A percentile compares a stretch with the other conserved stretches of the same genome.
Conservation (phyloP, 495 filamentous ascomycete species). For the Annulohypoxylon stygium region DNA sequence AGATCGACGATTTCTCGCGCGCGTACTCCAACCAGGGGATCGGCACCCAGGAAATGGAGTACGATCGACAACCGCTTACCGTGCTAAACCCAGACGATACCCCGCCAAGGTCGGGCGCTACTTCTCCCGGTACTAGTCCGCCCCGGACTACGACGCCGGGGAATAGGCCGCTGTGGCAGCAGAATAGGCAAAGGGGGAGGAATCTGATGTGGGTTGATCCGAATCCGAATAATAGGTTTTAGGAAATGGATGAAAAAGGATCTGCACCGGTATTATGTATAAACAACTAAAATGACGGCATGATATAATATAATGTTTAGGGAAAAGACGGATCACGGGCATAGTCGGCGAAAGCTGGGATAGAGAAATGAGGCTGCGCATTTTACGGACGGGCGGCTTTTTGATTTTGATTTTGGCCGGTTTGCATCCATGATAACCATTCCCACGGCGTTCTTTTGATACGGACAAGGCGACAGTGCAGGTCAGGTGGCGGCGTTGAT, state of each 20-base stretch:
- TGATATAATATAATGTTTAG: not conserved
- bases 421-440: not conserved
- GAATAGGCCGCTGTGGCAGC: constrained; percentile 61
- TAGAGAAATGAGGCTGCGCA: constrained; percentile 3
- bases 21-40: constrained; percentile 57
- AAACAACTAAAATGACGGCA: not conserved
- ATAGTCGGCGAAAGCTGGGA: not conserved
- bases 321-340: not conserved
- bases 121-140: constrained; percentile 26
- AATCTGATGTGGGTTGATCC: constrained; percentile 61
- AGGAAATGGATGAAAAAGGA: not conserved
- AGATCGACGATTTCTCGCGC: constrained; percentile 59
- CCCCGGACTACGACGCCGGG: constrained; percentile 17
- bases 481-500: no score
- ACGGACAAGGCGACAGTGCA: not conserved
- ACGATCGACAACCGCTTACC: constrained; percentile 38
- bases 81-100: constrained; percentile 40
- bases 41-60: constrained; percentile 56
- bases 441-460: not conserved
- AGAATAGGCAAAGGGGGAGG: constrained; percentile 61
- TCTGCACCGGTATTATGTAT: not conserved
- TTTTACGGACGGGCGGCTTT: not conserved
- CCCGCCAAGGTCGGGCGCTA: constrained; percentile 11
- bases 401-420: not conserved
- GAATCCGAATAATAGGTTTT: not conserved